Percentiles rank a stretch among this genome's conserved stretches.
phyloP scores from a whole-genome alignment of 1,284 basidiomycete genomes.

The Inonotus hispidus region DNA sequence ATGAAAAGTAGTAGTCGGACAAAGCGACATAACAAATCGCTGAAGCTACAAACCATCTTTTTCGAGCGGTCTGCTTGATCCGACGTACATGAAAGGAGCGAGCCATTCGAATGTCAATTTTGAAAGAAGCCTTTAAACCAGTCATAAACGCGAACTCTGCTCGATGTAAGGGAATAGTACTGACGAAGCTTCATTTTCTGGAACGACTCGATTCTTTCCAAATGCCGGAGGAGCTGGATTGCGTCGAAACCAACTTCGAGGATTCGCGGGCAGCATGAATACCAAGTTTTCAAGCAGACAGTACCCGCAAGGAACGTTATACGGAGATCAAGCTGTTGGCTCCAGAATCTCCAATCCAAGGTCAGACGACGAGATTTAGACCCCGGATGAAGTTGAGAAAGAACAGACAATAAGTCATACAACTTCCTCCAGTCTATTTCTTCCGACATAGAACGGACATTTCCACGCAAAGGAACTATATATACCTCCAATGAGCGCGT shows the following conservation, averaged over 20 bases:
- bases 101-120: constrained; percentile 17
- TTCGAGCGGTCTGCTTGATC: constrained; percentile 13
- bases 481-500: neutral
- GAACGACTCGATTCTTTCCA: constrained; percentile 14
- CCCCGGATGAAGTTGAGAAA: too few relatives aligned
- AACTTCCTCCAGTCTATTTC: too few relatives aligned
- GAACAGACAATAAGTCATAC: too few relatives aligned
- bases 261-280: neutral
- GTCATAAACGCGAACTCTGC: neutral
- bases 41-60: constrained; percentile 13
- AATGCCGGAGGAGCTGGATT: constrained; percentile 14
- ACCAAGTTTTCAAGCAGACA: neutral
- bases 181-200: constrained; percentile 13
- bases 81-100: constrained; percentile 11
- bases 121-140: neutral
- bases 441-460: neutral
- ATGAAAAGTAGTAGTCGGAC: neutral
- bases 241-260: constrained; percentile 8
- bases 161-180: neutral
- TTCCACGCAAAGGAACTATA: neutral
- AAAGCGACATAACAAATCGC: neutral
- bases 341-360: too few relatives aligned
- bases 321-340: neutral
- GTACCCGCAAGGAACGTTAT: neutral
- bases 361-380: too few relatives aligned